Evolutionary conservation across 1,284 basidiomycete genomes (phyloP).

Genomic region (Xerocomus minutiporus): DNA sequence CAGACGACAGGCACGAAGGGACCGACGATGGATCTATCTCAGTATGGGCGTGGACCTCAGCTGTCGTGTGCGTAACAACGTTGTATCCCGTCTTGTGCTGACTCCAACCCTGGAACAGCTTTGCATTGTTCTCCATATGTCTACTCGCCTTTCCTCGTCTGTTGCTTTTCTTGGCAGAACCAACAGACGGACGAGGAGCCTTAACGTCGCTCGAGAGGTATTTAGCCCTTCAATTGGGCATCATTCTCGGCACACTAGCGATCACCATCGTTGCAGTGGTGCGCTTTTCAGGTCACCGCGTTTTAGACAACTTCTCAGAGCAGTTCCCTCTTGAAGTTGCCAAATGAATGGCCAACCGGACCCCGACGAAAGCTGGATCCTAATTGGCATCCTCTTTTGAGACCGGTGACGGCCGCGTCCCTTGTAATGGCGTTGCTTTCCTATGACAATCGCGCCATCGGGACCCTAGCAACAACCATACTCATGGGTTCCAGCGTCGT

Average conservation of each 20-base stretch:
- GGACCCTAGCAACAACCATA: slow-evolving; percentile 51
- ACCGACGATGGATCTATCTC: slow-evolving; percentile 22
- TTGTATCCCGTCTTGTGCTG: not conserved
- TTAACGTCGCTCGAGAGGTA: slow-evolving; percentile 66
- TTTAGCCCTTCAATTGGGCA: slow-evolving; percentile 57
- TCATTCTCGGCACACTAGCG: slow-evolving; percentile 52
- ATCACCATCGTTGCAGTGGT: slow-evolving; percentile 60
- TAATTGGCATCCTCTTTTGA: slow-evolving; percentile 56
- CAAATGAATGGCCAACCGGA: slow-evolving; percentile 35
- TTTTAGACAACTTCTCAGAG: slow-evolving; percentile 5
- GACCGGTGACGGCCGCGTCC: slow-evolving; percentile 50
- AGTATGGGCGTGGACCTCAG: slow-evolving; percentile 47
- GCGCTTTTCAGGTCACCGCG: slow-evolving; percentile 7
- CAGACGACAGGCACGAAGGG: slow-evolving; percentile 2
- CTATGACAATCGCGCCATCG: slow-evolving; percentile 58
- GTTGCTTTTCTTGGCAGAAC: slow-evolving; percentile 56
- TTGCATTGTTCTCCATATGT: slow-evolving; percentile 41
- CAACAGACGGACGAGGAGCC: slow-evolving; percentile 36
- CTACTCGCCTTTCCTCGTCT: slow-evolving; percentile 56
- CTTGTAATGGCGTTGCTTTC: slow-evolving; percentile 56
- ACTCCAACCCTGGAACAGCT: slow-evolving; percentile 28
- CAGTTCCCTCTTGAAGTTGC: slow-evolving; percentile 35
- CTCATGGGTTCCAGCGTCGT: slow-evolving; percentile 48
- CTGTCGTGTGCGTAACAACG: slow-evolving; percentile 35
- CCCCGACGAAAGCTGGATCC: slow-evolving; percentile 21